phyloP scores from a whole-genome alignment of 225 moss, liverwort and hornwort genomes.

The Thuidium tamariscinum region DNA sequence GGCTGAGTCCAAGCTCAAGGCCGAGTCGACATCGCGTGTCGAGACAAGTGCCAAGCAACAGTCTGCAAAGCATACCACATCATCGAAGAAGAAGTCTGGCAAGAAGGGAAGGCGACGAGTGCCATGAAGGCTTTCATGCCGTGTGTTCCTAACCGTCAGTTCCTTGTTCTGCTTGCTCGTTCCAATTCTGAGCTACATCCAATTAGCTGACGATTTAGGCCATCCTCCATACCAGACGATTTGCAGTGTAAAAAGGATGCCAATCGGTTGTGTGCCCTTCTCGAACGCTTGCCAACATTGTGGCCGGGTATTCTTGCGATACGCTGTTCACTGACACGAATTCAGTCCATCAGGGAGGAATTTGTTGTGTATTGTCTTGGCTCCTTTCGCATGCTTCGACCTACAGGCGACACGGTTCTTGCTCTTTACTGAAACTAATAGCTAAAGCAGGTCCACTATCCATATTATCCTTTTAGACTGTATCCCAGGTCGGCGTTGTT shows the following conservation, averaged over 20 bases:
- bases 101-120: conserved; percentile 24
- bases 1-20: neutral
- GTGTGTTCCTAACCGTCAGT: neutral
- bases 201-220: neutral
- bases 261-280: neutral
- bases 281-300: conserved; percentile 7
- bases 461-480: neutral
- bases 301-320: conserved; percentile 9
- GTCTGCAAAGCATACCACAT: conserved; percentile 6
- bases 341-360: neutral
- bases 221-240: neutral
- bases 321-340: neutral
- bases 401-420: neutral
- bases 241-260: neutral
- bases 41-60: conserved; percentile 16
- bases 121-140: neutral
- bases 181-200: neutral
- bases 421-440: neutral
- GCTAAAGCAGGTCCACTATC: neutral
- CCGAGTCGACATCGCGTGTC: neutral
- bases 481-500: neutral
- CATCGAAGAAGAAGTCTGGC: conserved; percentile 24
- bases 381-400: neutral
- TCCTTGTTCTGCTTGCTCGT: neutral
- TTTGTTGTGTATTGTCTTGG: neutral